A percentile compares a stretch with the other conserved stretches of the same genome.
phyloP scores from a whole-genome alignment of 2,329 filamentous ascomycete species.

The Alternaria atra region DNA sequence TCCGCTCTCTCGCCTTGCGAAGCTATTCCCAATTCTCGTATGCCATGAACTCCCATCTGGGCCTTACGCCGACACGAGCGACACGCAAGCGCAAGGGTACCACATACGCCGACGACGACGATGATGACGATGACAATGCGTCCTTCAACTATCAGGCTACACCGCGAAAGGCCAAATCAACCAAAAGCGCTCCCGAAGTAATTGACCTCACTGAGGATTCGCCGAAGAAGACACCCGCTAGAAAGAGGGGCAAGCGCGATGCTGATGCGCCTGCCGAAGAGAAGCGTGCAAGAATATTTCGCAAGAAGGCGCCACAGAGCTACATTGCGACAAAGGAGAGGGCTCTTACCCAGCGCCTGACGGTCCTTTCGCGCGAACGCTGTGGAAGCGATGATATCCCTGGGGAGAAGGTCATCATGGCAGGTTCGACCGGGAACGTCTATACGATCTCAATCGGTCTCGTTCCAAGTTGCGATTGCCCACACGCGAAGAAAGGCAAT shows the following conservation, averaged over 20 bases:
- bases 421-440: constrained; percentile 69
- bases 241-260: constrained; percentile 29
- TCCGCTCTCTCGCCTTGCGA: neutral
- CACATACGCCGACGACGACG: constrained; percentile 18
- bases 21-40: neutral
- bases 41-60: constrained; percentile 7
- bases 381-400: constrained; percentile 56
- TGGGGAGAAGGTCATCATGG: constrained; percentile 65
- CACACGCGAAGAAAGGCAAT: constrained; percentile 63
- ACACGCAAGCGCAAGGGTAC: constrained; percentile 37
- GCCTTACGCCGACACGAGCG: neutral
- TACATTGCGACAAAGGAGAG: constrained; percentile 60
- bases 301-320: constrained; percentile 54
- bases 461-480: constrained; percentile 64
- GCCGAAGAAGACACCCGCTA: constrained; percentile 21
- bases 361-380: constrained; percentile 62
- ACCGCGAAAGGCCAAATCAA: constrained; percentile 16
- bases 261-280: constrained; percentile 32
- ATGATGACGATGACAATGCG: constrained; percentile 19
- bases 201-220: constrained; percentile 20
- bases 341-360: constrained; percentile 64
- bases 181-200: constrained; percentile 10
- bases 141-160: constrained; percentile 3
- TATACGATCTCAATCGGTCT: constrained; percentile 66
- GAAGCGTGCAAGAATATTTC: constrained; percentile 45